Conservation (phyloP, 148 eudicot species). For the Limonium bicolor region DNA sequence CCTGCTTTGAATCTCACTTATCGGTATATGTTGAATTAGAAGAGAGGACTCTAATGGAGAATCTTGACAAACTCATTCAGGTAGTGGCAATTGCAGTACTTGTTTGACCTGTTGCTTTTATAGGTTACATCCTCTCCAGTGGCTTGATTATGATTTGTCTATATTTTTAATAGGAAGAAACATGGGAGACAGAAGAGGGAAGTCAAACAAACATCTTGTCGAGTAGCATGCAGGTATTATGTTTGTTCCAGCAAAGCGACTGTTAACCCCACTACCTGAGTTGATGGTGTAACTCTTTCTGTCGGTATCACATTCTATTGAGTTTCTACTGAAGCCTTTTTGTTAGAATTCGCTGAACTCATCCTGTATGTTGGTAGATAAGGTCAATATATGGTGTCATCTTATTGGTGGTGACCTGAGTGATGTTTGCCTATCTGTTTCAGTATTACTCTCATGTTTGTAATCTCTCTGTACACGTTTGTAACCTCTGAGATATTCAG, state of each 20-base stretch:
- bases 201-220: constrained; percentile 89
- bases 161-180: constrained; percentile 58
- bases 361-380: too few relatives aligned
- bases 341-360: too few relatives aligned
- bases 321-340: too few relatives aligned
- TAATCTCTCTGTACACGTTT: too few relatives aligned
- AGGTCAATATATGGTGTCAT: too few relatives aligned
- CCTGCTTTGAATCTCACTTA: constrained; percentile 95
- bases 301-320: background rate
- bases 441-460: too few relatives aligned
- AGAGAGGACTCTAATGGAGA: constrained; percentile 94
- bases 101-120: background rate
- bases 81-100: constrained; percentile 15
- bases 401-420: too few relatives aligned
- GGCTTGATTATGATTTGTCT: background rate
- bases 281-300: background rate
- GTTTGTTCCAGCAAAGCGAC: background rate
- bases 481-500: background rate
- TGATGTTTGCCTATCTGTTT: too few relatives aligned
- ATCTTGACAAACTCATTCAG: constrained; percentile 95
- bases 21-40: constrained; percentile 84
- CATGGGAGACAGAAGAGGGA: constrained; percentile 98
- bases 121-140: constrained; percentile 3
- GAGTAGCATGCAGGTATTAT: constrained; percentile 93
- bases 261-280: background rate